A percentile compares a stretch with the other conserved stretches of the same genome.
phyloP scores from a whole-genome alignment of 1,284 basidiomycete genomes.

The Trichosporon faecale region DNA sequence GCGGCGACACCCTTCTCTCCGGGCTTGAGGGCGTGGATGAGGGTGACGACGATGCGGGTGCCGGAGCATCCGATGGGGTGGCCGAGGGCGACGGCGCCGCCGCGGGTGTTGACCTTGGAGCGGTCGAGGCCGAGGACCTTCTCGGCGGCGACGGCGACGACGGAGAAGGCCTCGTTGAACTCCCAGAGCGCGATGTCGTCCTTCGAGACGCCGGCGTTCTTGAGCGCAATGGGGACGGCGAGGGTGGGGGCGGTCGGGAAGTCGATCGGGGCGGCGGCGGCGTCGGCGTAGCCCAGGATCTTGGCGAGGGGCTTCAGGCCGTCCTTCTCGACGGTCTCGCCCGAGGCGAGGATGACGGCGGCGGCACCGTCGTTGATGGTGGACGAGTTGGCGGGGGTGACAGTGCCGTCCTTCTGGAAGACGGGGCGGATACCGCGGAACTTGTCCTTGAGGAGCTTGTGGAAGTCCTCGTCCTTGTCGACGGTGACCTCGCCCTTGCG shows the following conservation, averaged over 20 bases:
- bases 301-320: conserved; percentile 86
- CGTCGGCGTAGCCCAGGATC: conserved; percentile 91
- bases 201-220: conserved; percentile 76
- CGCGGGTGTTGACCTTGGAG: conserved; percentile 87
- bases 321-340: conserved; percentile 81
- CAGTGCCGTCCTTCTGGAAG: conserved; percentile 82
- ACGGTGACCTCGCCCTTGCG: conserved; percentile 82
- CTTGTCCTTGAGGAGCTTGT: conserved; percentile 88
- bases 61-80: conserved; percentile 95
- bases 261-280: conserved; percentile 92
- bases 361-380: conserved; percentile 96
- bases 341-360: conserved; percentile 88
- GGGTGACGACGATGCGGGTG: conserved; percentile 88
- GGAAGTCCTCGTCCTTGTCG: conserved; percentile 97
- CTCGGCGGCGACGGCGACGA: conserved; percentile 87
- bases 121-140: conserved; percentile 79
- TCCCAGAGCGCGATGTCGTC: conserved; percentile 91
- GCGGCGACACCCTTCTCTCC: conserved; percentile 96
- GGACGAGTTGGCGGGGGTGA: conserved; percentile 95
- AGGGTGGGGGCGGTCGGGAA: conserved; percentile 94
- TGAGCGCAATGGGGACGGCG: conserved; percentile 83
- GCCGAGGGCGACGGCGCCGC: conserved; percentile 90
- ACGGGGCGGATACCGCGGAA: conserved; percentile 79
- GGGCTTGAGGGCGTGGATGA: conserved; percentile 86
- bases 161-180: conserved; percentile 97